phyloP scores from a whole-genome alignment of 2,329 filamentous ascomycete species.

The Berkeleyomyces basicola region DNA sequence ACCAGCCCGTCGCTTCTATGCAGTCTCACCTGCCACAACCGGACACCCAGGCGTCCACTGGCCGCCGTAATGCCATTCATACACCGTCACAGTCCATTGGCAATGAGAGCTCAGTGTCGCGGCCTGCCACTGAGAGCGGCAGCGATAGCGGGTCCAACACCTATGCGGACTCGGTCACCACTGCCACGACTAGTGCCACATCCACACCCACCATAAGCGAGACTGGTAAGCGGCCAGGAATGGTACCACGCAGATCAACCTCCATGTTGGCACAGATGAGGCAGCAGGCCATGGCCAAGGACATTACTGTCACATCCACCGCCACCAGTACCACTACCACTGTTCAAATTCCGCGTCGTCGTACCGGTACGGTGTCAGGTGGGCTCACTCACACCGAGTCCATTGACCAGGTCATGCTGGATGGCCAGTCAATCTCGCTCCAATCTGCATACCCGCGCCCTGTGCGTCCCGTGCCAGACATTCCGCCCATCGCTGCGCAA shows the following conservation, averaged over 20 bases:
- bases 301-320: conserved; percentile 4
- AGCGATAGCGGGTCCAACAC: conserved; percentile 5
- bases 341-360: conserved; percentile 6
- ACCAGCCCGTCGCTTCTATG: background rate
- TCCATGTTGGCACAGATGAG: conserved; percentile 10
- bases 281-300: conserved; percentile 3
- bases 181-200: conserved; percentile 1
- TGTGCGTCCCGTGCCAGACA: conserved; percentile 9
- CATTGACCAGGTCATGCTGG: conserved; percentile 8
- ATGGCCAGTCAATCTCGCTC: conserved; percentile 4
- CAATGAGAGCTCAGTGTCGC: conserved; percentile 3
- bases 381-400: conserved; percentile 1
- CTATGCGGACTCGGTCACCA: conserved; percentile 8
- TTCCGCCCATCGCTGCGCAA: conserved; percentile 11
- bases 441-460: conserved; percentile 6
- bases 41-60: conserved; percentile 4
- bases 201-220: background rate
- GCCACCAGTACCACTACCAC: conserved; percentile 8
- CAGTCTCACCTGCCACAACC: conserved; percentile 1
- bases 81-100: conserved; percentile 2
- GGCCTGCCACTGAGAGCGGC: conserved; percentile 4
- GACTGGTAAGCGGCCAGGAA: conserved; percentile 3
- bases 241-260: conserved; percentile 10
- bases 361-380: conserved; percentile 7
- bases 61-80: conserved; percentile 7